Base-by-base conservation (phyloP, 2,329 filamentous ascomycete genomes). In the Colletotrichum lentis region DNA sequence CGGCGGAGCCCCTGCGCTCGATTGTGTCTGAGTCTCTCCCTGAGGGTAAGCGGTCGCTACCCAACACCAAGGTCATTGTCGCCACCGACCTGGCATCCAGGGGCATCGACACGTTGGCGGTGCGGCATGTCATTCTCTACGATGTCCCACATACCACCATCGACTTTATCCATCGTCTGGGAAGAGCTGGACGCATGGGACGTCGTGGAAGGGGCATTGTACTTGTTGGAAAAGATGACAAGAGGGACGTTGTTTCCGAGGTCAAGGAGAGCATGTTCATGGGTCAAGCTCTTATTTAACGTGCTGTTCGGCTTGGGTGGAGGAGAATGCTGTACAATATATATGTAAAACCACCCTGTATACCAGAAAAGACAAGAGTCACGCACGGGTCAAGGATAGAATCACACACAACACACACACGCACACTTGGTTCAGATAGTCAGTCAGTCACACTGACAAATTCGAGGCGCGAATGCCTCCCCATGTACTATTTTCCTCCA, bases 121-220 rank as follows among this genome's bases (percentile, higher is more conserved):
- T 98, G 20, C 87, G 92, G 65, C 93, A 97, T 72, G 96, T 99
- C 60, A 90, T 99, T 62, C 81, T 99, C 31, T 98, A 97, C 78
- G 94, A 99, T 77, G 95, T 99, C n/a, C 96, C 96, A 5, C 95
- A 98, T 76, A 97, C 93, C 0, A 97, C 94, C 0, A 96, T 99
- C 69, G 96, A 99, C 79, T 99, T 99, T 75, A 97, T 99, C 75
- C 96, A 99, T 79, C 91, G 96, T 18, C 87, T 98, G 5, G 96
- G 96, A 18, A 87, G 96, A 65, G 93, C 96, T 1, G 96, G 96
- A 0, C 88, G 96, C 41, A 98, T 98, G 93, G 94, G 94, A 3
- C 87, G 94, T 70, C 87, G 96, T 77, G 96, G 96, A 18, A 86
- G 94, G 64, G 96, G 94, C 22, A 90, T 98, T 71, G 94, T 98